Evolutionary conservation across 371 early-diverging fungal genomes (phyloP).

Genomic region (Apophysomyces trapeziformis): DNA sequence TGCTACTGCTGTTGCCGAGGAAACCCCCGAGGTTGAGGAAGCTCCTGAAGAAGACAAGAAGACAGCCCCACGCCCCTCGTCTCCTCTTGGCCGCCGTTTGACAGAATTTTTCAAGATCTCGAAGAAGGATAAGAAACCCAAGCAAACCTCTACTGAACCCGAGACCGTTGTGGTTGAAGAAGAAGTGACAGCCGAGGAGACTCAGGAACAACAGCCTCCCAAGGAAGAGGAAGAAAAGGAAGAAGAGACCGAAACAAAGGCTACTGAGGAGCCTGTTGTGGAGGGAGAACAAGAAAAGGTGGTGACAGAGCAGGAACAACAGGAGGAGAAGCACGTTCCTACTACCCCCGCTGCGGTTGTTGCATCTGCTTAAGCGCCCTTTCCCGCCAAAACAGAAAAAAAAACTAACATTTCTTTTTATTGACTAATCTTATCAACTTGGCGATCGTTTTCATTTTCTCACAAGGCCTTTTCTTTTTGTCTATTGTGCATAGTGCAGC

Average conservation of each 20-base stretch:
- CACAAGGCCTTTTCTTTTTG: not conserved
- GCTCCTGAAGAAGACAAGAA: slow-evolving; percentile 28
- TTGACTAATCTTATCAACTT: not conserved
- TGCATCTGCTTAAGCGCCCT: slow-evolving; percentile 2
- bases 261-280: slow-evolving; percentile 7
- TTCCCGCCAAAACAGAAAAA: not conserved
- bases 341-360: slow-evolving; percentile 11
- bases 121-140: slow-evolving; percentile 17
- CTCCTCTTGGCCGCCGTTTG: slow-evolving; percentile 18
- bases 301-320: slow-evolving; percentile 4
- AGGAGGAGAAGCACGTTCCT: slow-evolving; percentile 11
- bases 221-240: not conserved
- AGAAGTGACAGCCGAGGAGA: slow-evolving; percentile 8
- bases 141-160: slow-evolving; percentile 10
- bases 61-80: slow-evolving; percentile 20
- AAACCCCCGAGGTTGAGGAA: slow-evolving; percentile 10
- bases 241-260: slow-evolving; percentile 12
- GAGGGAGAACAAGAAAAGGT: slow-evolving; percentile 11
- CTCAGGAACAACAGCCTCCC: not conserved
- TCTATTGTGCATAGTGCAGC: slow-evolving; percentile 12
- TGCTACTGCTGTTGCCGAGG: slow-evolving; percentile 11
- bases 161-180: slow-evolving; percentile 5
- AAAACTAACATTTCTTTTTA: not conserved
- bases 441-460: slow-evolving; percentile 2
- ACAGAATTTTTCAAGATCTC: slow-evolving; percentile 16